Conservation (phyloP, 2,329 filamentous ascomycete species). For the Cephalotrichum gorgonifer region DNA sequence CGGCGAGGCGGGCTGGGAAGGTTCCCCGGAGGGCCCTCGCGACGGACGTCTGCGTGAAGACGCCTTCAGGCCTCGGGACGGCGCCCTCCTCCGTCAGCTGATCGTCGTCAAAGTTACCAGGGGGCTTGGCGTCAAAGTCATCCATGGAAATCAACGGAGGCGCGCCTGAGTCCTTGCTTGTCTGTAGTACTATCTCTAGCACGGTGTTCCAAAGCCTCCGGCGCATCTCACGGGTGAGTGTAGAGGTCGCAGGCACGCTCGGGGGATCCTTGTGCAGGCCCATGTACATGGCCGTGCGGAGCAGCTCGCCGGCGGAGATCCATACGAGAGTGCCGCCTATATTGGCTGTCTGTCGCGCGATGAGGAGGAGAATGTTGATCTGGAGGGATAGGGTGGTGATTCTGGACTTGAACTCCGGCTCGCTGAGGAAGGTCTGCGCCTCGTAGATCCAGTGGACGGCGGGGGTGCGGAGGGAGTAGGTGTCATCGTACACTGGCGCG, state of each 20-base stretch:
- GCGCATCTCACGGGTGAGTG: constrained; percentile 32
- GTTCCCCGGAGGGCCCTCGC: constrained; percentile 30
- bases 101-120: constrained; percentile 39
- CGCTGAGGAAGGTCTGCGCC: constrained; percentile 42
- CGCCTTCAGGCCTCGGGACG: constrained; percentile 18
- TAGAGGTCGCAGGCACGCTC: constrained; percentile 21
- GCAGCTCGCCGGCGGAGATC: constrained; percentile 31
- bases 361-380: constrained; percentile 28
- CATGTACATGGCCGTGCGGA: constrained; percentile 36
- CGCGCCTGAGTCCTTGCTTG: constrained; percentile 33
- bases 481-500: constrained; percentile 35
- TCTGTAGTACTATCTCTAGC: constrained; percentile 33
- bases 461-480: constrained; percentile 34
- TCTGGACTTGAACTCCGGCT: constrained; percentile 40
- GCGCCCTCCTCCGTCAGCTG: constrained; percentile 23
- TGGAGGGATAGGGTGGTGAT: constrained; percentile 42
- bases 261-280: constrained; percentile 39
- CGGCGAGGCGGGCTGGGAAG: constrained; percentile 30
- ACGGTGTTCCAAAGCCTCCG: constrained; percentile 43
- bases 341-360: constrained; percentile 26
- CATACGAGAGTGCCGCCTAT: constrained; percentile 36
- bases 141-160: constrained; percentile 30
- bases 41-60: constrained; percentile 29
- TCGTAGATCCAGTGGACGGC: constrained; percentile 49
- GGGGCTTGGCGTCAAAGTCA: constrained; percentile 38